Conservation (phyloP, 108 stramenopile species). For the Pseudonitzschia pungens region DNA sequence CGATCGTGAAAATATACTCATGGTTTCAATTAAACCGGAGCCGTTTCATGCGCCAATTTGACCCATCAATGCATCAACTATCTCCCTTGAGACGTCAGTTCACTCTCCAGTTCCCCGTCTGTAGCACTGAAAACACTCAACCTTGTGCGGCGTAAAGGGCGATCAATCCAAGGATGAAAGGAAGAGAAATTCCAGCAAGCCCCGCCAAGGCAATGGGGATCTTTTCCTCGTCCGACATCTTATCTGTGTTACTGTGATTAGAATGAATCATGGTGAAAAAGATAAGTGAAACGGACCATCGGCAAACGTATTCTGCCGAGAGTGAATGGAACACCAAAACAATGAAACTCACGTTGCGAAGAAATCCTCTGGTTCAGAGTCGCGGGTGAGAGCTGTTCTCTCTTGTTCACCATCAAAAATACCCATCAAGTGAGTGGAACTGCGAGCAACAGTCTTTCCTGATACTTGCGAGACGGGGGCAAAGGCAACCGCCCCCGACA, state of each 20-base stretch:
- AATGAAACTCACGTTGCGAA: constrained; percentile 59
- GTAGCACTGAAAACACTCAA: constrained; percentile 20
- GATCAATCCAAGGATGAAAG: constrained; percentile 84
- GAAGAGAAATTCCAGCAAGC: constrained; percentile 72
- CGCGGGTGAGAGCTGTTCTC: constrained; percentile 66
- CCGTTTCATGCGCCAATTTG: too few species aligned
- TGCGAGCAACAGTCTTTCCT: neutral
- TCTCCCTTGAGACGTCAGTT: too few species aligned
- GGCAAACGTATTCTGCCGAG: too few species aligned
- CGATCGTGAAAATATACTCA: too few species aligned
- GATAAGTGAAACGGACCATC: neutral
- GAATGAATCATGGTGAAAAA: constrained; percentile 3
- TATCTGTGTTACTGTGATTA: constrained; percentile 68
- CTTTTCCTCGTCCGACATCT: constrained; percentile 87
- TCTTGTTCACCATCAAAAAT: constrained; percentile 57
- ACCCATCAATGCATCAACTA: too few species aligned
- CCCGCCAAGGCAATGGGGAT: constrained; percentile 83
- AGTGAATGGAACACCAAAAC: too few species aligned
- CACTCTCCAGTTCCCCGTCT: neutral
- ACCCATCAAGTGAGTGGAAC: constrained; percentile 22
- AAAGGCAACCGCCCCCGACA: constrained; percentile 11
- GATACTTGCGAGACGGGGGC: constrained; percentile 4
- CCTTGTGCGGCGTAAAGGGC: constrained; percentile 80
- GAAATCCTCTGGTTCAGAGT: constrained; percentile 83
- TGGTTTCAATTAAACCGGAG: too few species aligned